These are phyloP conservation scores for Fraxinus sp. DNA, from an alignment of 305 asterid species.

Conservation along the genomic window DNA sequence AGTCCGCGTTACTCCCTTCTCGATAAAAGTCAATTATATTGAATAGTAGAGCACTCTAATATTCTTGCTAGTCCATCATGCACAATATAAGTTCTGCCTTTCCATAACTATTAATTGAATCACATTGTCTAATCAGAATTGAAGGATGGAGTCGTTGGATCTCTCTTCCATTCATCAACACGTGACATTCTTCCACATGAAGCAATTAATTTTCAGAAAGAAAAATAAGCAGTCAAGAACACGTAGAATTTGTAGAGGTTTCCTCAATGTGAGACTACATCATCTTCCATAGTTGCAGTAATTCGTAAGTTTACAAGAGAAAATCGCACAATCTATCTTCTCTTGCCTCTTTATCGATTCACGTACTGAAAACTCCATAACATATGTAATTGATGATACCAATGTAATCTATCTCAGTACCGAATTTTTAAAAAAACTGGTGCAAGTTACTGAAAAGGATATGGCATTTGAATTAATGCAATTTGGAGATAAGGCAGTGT, in stretches of 20 bases:
- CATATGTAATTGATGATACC: background rate
- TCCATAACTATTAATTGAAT: background rate
- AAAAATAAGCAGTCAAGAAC: background rate
- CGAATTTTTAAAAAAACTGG: background rate
- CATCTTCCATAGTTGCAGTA: background rate
- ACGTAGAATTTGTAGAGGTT: no score
- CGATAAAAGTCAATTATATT: background rate
- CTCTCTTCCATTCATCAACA: background rate
- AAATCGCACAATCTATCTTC: background rate
- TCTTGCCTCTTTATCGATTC: background rate
- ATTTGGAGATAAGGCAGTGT: background rate
- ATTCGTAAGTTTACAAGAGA: background rate
- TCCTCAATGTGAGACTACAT: no score
- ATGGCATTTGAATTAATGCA: background rate
- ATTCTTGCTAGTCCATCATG: background rate
- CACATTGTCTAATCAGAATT: background rate
- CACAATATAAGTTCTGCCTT: background rate
- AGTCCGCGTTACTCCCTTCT: background rate
- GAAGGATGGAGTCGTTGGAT: background rate
- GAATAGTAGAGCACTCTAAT: background rate
- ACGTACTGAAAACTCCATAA: background rate
- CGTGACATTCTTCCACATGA: background rate
- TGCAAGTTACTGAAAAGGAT: background rate
- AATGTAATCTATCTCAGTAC: background rate
- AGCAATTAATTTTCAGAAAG: background rate